phyloP scores from a whole-genome alignment of 805 yeast species.

The Ogataea nonfermentans region DNA sequence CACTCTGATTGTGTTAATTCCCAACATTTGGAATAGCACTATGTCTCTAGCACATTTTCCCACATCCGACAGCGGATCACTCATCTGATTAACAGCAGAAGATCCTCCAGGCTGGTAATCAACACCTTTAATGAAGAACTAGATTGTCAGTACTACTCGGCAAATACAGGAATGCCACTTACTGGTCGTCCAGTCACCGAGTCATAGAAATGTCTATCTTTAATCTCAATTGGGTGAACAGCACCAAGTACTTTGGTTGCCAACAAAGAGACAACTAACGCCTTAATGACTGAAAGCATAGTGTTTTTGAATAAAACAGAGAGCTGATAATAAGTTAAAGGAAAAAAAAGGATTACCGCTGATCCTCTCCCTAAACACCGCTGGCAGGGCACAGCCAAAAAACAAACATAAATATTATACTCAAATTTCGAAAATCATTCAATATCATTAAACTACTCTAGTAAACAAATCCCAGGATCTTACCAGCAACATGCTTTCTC shows the following conservation, averaged over 20 bases:
- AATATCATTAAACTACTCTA: constrained; percentile 34
- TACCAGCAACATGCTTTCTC: constrained; percentile 99
- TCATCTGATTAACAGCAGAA: constrained; percentile 54
- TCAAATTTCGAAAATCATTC: background rate
- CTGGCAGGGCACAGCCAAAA: background rate
- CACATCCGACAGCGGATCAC: constrained; percentile 78
- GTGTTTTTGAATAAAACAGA: background rate
- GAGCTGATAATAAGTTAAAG: background rate
- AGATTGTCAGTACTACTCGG: background rate
- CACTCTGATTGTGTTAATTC: constrained; percentile 83
- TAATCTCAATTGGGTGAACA: constrained; percentile 61
- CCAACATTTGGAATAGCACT: constrained; percentile 73
- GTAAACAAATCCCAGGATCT: constrained; percentile 97
- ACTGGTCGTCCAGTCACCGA: constrained; percentile 72
- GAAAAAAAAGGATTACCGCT: constrained; percentile 11
- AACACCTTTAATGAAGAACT: constrained; percentile 81
- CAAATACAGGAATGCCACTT: constrained; percentile 24
- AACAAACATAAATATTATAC: background rate
- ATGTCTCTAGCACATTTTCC: constrained; percentile 79
- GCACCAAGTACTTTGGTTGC: constrained; percentile 13
- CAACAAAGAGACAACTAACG: constrained; percentile 7
- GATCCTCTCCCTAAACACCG: background rate
- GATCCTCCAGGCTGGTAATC: constrained; percentile 98
- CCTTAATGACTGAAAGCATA: constrained; percentile 6
- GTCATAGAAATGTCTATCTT: constrained; percentile 73